These are phyloP conservation scores for Suillus weaverae DNA, from an alignment of 768 basidiomycete species.

Conservation along the genomic window DNA sequence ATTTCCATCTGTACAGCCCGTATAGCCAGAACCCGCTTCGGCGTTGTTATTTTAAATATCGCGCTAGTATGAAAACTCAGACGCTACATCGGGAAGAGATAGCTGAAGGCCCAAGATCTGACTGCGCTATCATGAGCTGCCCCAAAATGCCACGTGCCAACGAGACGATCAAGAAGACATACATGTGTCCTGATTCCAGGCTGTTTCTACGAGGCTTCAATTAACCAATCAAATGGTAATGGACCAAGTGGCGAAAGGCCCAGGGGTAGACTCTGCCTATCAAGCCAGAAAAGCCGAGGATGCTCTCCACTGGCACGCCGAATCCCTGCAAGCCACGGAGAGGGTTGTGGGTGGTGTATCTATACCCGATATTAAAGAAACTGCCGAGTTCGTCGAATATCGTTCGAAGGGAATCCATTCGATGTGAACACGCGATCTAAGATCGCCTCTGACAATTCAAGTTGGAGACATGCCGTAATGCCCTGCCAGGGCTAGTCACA, in stretches of 20 bases:
- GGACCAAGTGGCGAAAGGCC: background rate
- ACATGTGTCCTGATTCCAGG: constrained; percentile 3
- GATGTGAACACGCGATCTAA: background rate
- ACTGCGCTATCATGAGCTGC: constrained; percentile 22
- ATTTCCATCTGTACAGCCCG: constrained; percentile 36
- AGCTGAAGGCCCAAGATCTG: background rate
- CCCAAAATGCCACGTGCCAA: constrained; percentile 11
- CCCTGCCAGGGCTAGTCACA: background rate
- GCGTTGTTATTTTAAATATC: constrained; percentile 33
- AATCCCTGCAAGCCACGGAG: constrained; percentile 2
- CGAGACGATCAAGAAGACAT: background rate
- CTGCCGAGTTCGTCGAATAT: background rate
- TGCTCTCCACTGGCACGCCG: background rate
- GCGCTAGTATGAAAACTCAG: constrained; percentile 25
- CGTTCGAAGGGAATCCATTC: background rate
- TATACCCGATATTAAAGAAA: constrained; percentile 4
- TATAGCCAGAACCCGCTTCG: constrained; percentile 25
- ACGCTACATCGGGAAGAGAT: constrained; percentile 26
- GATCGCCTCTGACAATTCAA: background rate
- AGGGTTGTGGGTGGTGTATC: constrained; percentile 1
- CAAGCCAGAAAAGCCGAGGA: constrained; percentile 1
- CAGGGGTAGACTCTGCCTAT: background rate
- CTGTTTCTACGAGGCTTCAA: constrained; percentile 8
- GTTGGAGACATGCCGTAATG: background rate
- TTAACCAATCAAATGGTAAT: constrained; percentile 9